Base-by-base conservation (phyloP, 306 rosid species). In the Phaseolus lunatus region DNA sequence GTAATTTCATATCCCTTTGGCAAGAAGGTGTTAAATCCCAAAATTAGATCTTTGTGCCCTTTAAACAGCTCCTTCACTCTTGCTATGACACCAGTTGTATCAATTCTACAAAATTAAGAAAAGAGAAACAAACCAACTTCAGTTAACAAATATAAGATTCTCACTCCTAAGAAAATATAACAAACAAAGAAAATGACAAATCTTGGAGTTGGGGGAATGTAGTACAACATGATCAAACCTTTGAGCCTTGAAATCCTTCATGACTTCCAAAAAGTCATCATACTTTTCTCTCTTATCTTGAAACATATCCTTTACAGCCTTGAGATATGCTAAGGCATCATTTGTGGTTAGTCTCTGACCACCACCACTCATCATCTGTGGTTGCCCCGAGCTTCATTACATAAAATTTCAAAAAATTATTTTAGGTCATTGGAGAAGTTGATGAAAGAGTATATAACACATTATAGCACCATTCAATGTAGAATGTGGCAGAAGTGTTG, bases 21-120 rank as follows among this genome's bases (percentile, higher is more conserved):
- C 89, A 90, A 84, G 92, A 94, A 94, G 61, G 89, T 90, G 88
- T 94, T 92, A 84, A 94, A 92, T 64, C 97, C 98, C 82, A 92
- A 90, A 43, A 94, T 89, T 63, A 94, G 87, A 66, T 87, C 89
- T 57, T 85, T 89, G 58, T 90, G 90, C 78, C 95, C 98, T 81
- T 92, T 88, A 87, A 94, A 94, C 70, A 94, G 84, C 15, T 94
- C 96, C 85, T 90, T 94, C 72, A 94, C 97, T 81, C 96, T 86
- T 73, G 81, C 86, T 62, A 94, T 87, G 80, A 92, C 95, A 78
- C 93, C 96, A 9, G 88, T 73, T 41, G 92, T 88, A 86, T 94
- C 92, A 80, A 90, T 80, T 83, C 97, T 94, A 70, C 78, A 86
- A 37, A 79, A 39, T 9, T 39, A 39, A 58, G 57, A 78, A 61